phyloP scores from a whole-genome alignment of 1,284 basidiomycete species.

The Hemileia vastatrix region DNA sequence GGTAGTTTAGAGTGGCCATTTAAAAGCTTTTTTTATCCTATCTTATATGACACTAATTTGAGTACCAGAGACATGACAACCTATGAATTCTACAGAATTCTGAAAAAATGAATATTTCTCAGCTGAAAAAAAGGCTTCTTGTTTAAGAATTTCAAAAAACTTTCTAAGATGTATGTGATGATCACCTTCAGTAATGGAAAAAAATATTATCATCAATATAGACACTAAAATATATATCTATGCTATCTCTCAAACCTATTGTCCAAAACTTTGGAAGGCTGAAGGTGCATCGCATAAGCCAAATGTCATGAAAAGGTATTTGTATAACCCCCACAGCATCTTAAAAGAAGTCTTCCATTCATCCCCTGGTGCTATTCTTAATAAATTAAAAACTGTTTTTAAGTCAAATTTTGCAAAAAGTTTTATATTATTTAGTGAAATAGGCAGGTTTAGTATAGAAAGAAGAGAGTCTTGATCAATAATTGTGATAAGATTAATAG shows the following conservation, averaged over 20 bases:
- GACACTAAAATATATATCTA: conserved; percentile 3
- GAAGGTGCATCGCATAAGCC: conserved; percentile 47
- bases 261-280: too few species aligned
- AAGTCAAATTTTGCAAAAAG: conserved; percentile 38
- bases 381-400: conserved; percentile 36
- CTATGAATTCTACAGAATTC: conserved; percentile 3
- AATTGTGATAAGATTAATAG: conserved; percentile 24
- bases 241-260: conserved; percentile 1
- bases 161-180: background rate
- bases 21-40: background rate
- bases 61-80: background rate
- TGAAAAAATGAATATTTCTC: conserved; percentile 11
- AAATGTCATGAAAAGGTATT: conserved; percentile 47
- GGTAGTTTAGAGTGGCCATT: conserved; percentile 2
- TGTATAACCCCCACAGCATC: conserved; percentile 45
- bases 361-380: conserved; percentile 40
- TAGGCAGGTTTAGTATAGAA: background rate
- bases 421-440: background rate
- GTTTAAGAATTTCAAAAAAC: background rate
- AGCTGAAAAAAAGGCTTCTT: background rate
- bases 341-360: conserved; percentile 47
- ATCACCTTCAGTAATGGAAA: background rate
- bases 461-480: conserved; percentile 22
- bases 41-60: background rate
- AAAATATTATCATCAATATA: conserved; percentile 19